Conservation (phyloP, 202 grass and related monocot species). For the Panicum hallii region DNA sequence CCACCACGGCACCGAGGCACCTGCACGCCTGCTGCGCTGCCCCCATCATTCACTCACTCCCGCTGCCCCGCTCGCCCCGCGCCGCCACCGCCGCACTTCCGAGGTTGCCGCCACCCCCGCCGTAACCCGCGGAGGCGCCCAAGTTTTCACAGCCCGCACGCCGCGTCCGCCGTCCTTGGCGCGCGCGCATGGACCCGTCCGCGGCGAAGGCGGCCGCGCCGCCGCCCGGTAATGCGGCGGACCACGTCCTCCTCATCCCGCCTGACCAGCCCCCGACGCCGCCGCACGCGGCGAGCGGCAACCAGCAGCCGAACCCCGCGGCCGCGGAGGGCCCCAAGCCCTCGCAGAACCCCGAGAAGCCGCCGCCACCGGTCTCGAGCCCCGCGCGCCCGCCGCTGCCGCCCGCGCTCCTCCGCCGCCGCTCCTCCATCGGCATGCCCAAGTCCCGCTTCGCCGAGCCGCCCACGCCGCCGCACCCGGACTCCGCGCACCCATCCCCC, state of each 20-base stretch:
- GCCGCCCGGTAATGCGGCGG: conserved; percentile 8
- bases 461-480: conserved; percentile 25
- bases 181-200: conserved; percentile 37
- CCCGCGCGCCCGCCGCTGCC: conserved; percentile 57
- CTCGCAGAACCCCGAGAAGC: conserved; percentile 48
- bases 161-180: not conserved
- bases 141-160: not conserved
- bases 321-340: conserved; percentile 19
- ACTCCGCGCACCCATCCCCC: conserved; percentile 11
- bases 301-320: not conserved
- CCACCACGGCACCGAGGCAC: not conserved
- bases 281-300: not conserved
- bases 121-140: not conserved
- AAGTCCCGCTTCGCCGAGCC: conserved; percentile 86
- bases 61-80: not conserved
- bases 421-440: conserved; percentile 68
- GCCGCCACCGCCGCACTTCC: not conserved
- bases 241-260: conserved; percentile 54
- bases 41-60: not conserved
- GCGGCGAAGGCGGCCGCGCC: not conserved
- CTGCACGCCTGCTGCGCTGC: not conserved
- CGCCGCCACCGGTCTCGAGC: conserved; percentile 11
- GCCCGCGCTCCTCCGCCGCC: conserved; percentile 63
- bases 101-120: too few relatives aligned
- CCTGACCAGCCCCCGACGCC: conserved; percentile 4